A percentile compares a stretch with the other conserved stretches of the same genome.
Evolutionary conservation across 176 grass and related monocot genomes (phyloP).

Genomic region (Oryza nivara): DNA sequence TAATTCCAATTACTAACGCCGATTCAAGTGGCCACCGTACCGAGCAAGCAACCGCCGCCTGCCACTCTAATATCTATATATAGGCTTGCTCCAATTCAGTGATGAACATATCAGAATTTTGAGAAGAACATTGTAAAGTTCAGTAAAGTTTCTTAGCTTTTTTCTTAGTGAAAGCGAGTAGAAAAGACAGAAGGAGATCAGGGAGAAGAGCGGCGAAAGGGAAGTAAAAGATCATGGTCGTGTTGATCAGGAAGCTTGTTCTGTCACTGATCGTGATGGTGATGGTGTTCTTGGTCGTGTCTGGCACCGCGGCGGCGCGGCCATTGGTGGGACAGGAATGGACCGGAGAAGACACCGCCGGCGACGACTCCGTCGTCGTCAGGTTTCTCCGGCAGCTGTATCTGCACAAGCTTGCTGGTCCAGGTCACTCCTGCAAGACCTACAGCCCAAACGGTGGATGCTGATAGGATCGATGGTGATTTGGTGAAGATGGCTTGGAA

Average conservation of each 20-base stretch:
- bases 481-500: background rate
- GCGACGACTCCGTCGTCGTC: constrained; percentile 19
- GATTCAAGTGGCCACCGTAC: constrained; percentile 37
- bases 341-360: constrained; percentile 11
- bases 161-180: background rate
- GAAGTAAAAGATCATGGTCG: constrained; percentile 22
- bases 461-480: background rate
- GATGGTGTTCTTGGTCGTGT: constrained; percentile 31
- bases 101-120: constrained; percentile 18
- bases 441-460: constrained; percentile 45
- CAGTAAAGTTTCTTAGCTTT: constrained; percentile 1
- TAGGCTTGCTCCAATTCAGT: background rate
- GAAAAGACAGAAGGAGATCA: background rate
- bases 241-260: constrained; percentile 23
- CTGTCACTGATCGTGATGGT: constrained; percentile 32
- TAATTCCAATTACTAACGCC: constrained; percentile 29
- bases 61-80: background rate
- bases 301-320: constrained; percentile 18
- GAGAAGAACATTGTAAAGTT: constrained; percentile 2
- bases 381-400: constrained; percentile 42
- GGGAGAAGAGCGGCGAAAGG: background rate
- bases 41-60: constrained; percentile 10
- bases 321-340: constrained; percentile 24
- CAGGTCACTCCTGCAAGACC: constrained; percentile 40
- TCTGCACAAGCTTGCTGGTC: constrained; percentile 19